A percentile compares a stretch with the other conserved stretches of the same genome.
Evolutionary conservation across 768 basidiomycete species (phyloP).

Genomic region (Termitomyces sp.): DNA sequence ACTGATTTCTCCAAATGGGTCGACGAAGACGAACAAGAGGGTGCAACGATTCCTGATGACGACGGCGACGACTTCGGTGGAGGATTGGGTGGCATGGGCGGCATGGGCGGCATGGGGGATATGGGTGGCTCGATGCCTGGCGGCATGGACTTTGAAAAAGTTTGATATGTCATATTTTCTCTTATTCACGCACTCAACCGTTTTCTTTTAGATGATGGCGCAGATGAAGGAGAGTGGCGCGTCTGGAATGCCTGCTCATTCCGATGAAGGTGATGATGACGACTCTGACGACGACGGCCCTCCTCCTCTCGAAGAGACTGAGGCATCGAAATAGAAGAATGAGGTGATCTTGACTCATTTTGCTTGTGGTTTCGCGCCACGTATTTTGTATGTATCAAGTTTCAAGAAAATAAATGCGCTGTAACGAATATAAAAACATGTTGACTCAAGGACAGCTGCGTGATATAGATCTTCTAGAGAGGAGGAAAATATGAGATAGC

Average conservation of each 20-base stretch:
- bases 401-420: not conserved
- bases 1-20: constrained; percentile 96
- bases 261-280: constrained; percentile 34
- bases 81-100: constrained; percentile 47
- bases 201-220: constrained; percentile 40
- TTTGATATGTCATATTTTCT: constrained; percentile 17
- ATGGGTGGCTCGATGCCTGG: constrained; percentile 49
- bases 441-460: not conserved
- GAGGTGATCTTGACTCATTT: not conserved
- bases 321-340: constrained; percentile 33
- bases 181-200: not conserved
- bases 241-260: constrained; percentile 17
- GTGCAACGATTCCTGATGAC: constrained; percentile 32
- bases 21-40: constrained; percentile 96
- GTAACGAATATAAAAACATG: not conserved
- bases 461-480: not conserved
- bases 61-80: constrained; percentile 43
- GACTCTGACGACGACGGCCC: constrained; percentile 65
- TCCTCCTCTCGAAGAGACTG: constrained; percentile 75
- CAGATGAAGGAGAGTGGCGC: constrained; percentile 29
- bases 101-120: constrained; percentile 29
- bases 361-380: not conserved
- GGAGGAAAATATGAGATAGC: not conserved
- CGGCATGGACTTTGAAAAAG: constrained; percentile 64
- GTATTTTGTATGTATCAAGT: constrained; percentile 3